phyloP scores from a whole-genome alignment of 345 rosid species.

The Moricandia arvensis region DNA sequence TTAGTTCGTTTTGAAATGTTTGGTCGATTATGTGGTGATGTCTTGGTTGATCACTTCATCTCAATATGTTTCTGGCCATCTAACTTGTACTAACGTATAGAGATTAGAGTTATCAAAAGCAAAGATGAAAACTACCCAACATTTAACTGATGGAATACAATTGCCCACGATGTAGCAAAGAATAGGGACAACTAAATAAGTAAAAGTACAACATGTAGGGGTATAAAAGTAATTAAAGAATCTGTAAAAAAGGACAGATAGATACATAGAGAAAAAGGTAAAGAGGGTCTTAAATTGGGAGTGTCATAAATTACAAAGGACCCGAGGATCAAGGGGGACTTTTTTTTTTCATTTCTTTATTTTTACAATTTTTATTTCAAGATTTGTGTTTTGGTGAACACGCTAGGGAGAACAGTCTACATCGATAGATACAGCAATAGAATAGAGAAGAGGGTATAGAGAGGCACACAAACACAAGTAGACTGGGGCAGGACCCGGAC shows the following conservation, averaged over 20 bases:
- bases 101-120: background rate
- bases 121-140: background rate
- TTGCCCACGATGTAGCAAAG: constrained; percentile 11
- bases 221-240: constrained; percentile 8
- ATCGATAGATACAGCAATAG: constrained; percentile 19
- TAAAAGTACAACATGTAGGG: constrained; percentile 11
- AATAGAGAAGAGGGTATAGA: background rate
- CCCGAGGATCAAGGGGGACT: constrained; percentile 45
- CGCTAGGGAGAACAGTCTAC: constrained; percentile 34
- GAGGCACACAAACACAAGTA: background rate
- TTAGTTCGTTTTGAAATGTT: background rate
- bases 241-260: constrained; percentile 22
- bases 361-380: background rate
- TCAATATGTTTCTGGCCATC: background rate
- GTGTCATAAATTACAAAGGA: constrained; percentile 39
- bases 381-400: constrained; percentile 13
- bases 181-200: constrained; percentile 13
- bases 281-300: constrained; percentile 32
- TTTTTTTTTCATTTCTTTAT: background rate
- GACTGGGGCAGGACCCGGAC: constrained; percentile 37
- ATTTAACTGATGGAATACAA: background rate
- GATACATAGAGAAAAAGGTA: constrained; percentile 5
- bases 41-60: background rate
- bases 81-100: background rate
- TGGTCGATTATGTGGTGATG: background rate